Conservation (phyloP, 2,329 filamentous ascomycete genomes). For the Pyricularia pennisetigena region DNA sequence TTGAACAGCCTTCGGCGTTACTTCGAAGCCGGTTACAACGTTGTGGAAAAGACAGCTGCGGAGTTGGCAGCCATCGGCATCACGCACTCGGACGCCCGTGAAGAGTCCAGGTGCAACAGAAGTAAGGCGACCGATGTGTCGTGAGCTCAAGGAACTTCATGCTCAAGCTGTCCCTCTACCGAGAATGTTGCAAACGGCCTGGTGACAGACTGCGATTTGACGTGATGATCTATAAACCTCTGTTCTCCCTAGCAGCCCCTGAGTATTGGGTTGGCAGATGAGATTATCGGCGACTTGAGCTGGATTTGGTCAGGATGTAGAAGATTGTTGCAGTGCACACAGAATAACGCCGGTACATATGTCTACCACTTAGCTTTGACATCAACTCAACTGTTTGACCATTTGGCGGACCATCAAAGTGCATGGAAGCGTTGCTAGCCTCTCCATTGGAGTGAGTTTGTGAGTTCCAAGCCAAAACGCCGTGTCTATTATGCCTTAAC, state of each 20-base stretch:
- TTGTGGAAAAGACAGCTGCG: slow-evolving; percentile 11
- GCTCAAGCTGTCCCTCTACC: neutral
- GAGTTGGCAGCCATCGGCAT: neutral
- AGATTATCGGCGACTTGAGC: neutral
- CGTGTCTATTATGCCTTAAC: neutral
- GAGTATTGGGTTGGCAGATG: neutral
- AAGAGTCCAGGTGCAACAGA: neutral
- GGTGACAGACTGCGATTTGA: neutral
- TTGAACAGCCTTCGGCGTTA: slow-evolving; percentile 10
- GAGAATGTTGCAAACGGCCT: neutral
- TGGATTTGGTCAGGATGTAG: neutral
- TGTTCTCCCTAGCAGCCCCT: neutral
- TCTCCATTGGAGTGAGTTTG: neutral
- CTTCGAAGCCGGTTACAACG: slow-evolving; percentile 12
- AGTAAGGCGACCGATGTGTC: neutral
- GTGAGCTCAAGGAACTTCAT: neutral
- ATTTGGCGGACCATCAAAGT: neutral
- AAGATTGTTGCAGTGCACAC: neutral
- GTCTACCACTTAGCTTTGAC: neutral
- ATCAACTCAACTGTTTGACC: neutral
- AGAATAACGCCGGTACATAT: neutral
- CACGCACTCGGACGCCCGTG: neutral
- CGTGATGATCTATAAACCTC: neutral
- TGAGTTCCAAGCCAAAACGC: neutral
- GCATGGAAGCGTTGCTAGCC: neutral